Evolutionary conservation across 192 early-diverging fungal species (phyloP), one percentile per base, ranked within the genome.

Genomic region (Coemansia sp.): DNA sequence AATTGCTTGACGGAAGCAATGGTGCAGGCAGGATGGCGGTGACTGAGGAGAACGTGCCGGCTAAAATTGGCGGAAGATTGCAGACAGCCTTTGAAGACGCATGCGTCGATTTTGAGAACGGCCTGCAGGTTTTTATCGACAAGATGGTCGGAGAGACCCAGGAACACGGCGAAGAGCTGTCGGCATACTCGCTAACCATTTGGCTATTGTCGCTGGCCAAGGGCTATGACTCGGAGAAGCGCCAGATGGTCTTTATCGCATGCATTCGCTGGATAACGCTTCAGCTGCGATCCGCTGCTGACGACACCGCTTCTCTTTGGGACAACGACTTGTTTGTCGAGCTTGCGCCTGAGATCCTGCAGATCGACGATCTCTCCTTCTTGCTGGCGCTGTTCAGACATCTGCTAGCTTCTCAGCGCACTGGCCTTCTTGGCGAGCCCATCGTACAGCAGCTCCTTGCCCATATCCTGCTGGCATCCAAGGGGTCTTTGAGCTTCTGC

Each of bases 231-330:
- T 46, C 20, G 24, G 59, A 47, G 4, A 57, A 8, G n/a, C 62
- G 63, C 3, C 62, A 69, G 60, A 46, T 63, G 9, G 57, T 61
- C 3, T 60, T 68, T 19, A 48, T 67, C 6, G 67, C 55, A 22
- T 42, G 60, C 28, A 65, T 71, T 10, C 45, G 61, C 10, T 80
- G 78, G 78, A 80, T 80, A 10, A 48, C 72, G 45, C 71, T 29
- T 14, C 34, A 66, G 46, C 32, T 22, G 20, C 55, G 55, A 53
- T 60, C 30, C 60, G 71, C 46, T 14, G 34, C 18, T 16, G 55
- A 29, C 45, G 23, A 13, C 34, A 11, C 7, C 32, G 58, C 36
- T 29, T 79, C 76, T 36, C 59, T 80, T 34, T 80, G 77, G 77
- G 68, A 70, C 36, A 14, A 19, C 16, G 39, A 53, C 1, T 27